Conservation (phyloP, 352 stramenopile species). For the Globisporangium lucens region DNA sequence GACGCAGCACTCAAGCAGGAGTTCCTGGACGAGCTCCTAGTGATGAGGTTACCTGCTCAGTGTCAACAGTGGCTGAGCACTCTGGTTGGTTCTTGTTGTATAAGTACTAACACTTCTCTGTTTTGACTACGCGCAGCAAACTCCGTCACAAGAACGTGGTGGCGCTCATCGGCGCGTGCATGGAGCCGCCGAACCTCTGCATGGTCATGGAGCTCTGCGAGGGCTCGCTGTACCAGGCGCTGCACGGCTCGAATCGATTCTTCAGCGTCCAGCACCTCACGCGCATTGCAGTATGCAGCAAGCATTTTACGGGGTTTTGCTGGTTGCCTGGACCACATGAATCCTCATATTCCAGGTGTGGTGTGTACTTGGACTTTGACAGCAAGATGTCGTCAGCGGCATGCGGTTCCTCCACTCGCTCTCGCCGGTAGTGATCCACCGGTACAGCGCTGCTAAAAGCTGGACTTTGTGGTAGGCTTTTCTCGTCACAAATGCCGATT, state of each 20-base stretch:
- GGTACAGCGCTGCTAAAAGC: conserved; percentile 23
- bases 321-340: not conserved
- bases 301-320: not conserved
- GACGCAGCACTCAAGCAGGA: conserved; percentile 86
- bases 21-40: conserved; percentile 92
- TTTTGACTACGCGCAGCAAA: conserved; percentile 21
- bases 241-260: conserved; percentile 51
- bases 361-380: not conserved
- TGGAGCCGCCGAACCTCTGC: conserved; percentile 75
- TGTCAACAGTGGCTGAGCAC: conserved; percentile 14
- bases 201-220: conserved; percentile 83
- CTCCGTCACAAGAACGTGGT: conserved; percentile 77
- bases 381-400: conserved; percentile 75
- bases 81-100: too few species aligned
- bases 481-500: not conserved
- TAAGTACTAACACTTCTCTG: not conserved
- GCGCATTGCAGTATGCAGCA: conserved; percentile 36
- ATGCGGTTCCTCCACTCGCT: conserved; percentile 89
- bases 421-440: conserved; percentile 83
- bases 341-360: not conserved
- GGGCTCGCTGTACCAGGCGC: conserved; percentile 57
- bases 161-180: conserved; percentile 63
- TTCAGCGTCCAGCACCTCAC: conserved; percentile 53
- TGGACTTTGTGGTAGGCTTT: not conserved
- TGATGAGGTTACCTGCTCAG: conserved; percentile 66